Evolutionary conservation across 371 early-diverging fungal species (phyloP).

Genomic region (Polyrhizophydium stewartii): DNA sequence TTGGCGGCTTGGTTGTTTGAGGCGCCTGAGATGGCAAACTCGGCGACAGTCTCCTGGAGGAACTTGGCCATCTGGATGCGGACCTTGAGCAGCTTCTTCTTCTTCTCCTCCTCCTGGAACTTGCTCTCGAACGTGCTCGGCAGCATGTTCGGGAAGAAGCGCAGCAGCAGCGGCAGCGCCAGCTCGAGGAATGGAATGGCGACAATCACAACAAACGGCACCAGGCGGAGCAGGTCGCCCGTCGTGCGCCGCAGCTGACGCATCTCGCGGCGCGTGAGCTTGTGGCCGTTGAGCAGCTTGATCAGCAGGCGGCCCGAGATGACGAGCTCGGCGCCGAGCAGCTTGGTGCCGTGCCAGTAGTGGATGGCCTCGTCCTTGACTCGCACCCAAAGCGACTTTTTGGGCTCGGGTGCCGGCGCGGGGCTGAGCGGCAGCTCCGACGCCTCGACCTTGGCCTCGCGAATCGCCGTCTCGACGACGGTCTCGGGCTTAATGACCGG

Average conservation of each 20-base stretch:
- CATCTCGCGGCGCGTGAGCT: conserved; percentile 84
- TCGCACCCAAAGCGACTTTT: conserved; percentile 41
- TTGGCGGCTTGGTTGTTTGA: conserved; percentile 59
- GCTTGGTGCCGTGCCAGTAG: conserved; percentile 93
- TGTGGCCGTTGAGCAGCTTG: conserved; percentile 71
- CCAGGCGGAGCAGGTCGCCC: conserved; percentile 79
- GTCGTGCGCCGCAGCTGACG: conserved; percentile 82
- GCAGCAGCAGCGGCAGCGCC: conserved; percentile 83
- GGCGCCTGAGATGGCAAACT: conserved; percentile 65
- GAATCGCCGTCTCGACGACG: conserved; percentile 36
- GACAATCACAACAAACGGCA: conserved; percentile 90
- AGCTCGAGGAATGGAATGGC: conserved; percentile 95
- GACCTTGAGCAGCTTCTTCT: conserved; percentile 78
- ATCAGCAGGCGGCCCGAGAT: conserved; percentile 79
- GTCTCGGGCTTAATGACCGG: conserved; percentile 34
- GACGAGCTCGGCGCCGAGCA: conserved; percentile 82
- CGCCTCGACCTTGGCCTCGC: conserved; percentile 40
- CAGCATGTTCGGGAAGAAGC: conserved; percentile 95
- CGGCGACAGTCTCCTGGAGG: conserved; percentile 92
- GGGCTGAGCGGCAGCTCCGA: background rate
- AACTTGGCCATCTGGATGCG: conserved; percentile 93
- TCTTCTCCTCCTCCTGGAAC: conserved; percentile 86
- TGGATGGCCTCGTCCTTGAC: conserved; percentile 89
- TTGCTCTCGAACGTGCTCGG: conserved; percentile 94
- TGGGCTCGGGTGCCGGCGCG: conserved; percentile 18